Percentiles rank a stretch among this genome's conserved stretches.
phyloP scores from a whole-genome alignment of 768 basidiomycete genomes.

The Cystoderma amianthinum region DNA sequence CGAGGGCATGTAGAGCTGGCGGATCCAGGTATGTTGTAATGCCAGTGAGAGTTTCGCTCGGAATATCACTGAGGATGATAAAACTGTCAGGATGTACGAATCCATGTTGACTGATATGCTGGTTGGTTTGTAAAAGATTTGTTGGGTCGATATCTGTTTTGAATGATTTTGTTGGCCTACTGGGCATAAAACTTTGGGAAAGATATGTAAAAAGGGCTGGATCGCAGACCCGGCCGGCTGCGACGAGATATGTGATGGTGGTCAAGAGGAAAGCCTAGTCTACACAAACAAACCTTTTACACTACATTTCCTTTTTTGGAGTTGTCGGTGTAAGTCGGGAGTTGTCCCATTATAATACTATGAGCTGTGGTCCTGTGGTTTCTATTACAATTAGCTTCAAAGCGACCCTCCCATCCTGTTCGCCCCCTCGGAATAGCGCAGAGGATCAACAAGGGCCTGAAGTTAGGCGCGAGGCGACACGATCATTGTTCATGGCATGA shows the following conservation, averaged over 20 bases:
- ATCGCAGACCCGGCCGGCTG: constrained; percentile 20
- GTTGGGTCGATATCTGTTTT: constrained; percentile 27
- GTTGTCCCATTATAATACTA: no score
- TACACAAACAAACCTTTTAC: no score
- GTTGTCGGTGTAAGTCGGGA: no score
- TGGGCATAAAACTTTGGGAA: constrained; percentile 58
- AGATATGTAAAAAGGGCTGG: constrained; percentile 5
- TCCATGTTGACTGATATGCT: constrained; percentile 44
- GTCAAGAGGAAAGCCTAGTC: no score
- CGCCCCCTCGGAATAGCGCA: no score
- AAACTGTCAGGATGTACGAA: constrained; percentile 17
- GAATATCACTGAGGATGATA: constrained; percentile 43
- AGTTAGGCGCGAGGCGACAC: no score
- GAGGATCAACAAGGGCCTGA: no score
- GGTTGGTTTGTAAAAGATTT: constrained; percentile 19
- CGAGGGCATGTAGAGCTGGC: constrained; percentile 50
- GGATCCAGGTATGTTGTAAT: constrained; percentile 71
- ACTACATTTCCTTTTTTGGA: no score
- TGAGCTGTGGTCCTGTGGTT: no score
- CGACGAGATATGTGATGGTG: constrained; percentile 14
- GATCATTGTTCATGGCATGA: no score
- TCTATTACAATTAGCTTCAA: no score
- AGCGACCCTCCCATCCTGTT: no score
- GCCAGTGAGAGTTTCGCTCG: constrained; percentile 68
- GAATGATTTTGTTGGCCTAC: constrained; percentile 38